A percentile compares a stretch with the other conserved stretches of the same genome.
Conservation (phyloP, 1,139 yeast genomes). For the Yamadazyma friedrichii region DNA sequence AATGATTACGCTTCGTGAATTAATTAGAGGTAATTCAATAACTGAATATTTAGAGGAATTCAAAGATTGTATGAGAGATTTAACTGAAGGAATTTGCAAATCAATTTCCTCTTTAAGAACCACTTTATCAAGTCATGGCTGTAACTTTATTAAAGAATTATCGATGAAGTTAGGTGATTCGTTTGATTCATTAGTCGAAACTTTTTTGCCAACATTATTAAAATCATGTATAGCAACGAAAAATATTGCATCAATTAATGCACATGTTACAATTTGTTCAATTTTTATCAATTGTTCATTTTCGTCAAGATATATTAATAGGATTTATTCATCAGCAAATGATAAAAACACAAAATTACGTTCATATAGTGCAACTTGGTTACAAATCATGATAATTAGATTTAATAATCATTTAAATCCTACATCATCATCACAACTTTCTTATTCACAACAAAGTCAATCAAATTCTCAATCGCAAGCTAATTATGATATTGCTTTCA, state of each 20-base stretch:
- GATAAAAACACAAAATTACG: conserved; percentile 77
- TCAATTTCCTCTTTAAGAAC: conserved; percentile 78
- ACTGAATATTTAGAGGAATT: conserved; percentile 42
- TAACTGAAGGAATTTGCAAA: conserved; percentile 66
- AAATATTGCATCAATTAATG: conserved; percentile 72
- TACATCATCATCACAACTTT: conserved; percentile 14
- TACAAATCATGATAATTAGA: conserved; percentile 58
- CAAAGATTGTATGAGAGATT: conserved; percentile 36
- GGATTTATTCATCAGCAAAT: conserved; percentile 50
- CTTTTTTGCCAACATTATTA: conserved; percentile 54
- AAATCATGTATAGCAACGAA: conserved; percentile 75
- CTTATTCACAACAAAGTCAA: conserved; percentile 23
- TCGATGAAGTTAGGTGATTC: conserved; percentile 47
- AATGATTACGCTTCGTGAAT: conserved; percentile 54
- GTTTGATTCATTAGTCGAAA: conserved; percentile 66
- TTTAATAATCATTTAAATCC: conserved; percentile 19
- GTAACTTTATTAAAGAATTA: conserved; percentile 76
- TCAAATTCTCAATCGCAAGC: conserved; percentile 22
- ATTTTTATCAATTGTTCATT: conserved; percentile 57
- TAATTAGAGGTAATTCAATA: conserved; percentile 56
- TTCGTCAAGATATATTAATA: conserved; percentile 51
- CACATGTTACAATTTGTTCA: conserved; percentile 65
- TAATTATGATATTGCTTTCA: conserved; percentile 49
- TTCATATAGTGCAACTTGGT: conserved; percentile 67
- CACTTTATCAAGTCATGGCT: conserved; percentile 71